These are phyloP conservation scores for Candida taoyuanica DNA, from an alignment of 805 yeast species.

Conservation along the genomic window DNA sequence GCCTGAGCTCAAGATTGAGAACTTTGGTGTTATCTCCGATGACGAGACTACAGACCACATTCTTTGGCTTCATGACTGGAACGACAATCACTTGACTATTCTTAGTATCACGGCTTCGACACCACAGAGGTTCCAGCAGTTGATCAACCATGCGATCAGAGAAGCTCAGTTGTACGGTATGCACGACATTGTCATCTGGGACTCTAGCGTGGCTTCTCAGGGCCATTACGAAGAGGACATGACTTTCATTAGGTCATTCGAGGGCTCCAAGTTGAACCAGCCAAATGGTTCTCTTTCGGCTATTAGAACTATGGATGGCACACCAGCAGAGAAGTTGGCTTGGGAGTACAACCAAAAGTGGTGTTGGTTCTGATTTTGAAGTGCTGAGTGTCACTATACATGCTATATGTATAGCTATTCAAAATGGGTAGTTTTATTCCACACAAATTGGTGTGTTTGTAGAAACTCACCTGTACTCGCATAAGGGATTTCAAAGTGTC, in stretches of 20 bases:
- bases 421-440: too few species aligned
- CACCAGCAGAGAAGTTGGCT: conserved; percentile 15
- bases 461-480: too few species aligned
- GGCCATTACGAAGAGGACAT: conserved; percentile 2
- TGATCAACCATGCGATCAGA: conserved; percentile 30
- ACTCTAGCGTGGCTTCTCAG: conserved; percentile 25
- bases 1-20: conserved; percentile 12
- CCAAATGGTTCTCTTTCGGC: conserved; percentile 37
- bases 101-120: conserved; percentile 13
- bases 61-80: conserved; percentile 44
- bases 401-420: too few species aligned
- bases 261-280: conserved; percentile 24
- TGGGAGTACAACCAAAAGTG: conserved; percentile 46
- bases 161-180: conserved; percentile 31
- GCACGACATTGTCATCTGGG: conserved; percentile 36
- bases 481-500: too few species aligned
- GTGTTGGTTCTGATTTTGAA: conserved; percentile 46
- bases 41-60: conserved; percentile 30
- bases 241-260: conserved; percentile 8
- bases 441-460: too few species aligned
- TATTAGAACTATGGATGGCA: conserved; percentile 29
- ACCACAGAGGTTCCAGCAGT: conserved; percentile 23
- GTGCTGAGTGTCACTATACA: too few species aligned
- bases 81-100: conserved; percentile 27
- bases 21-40: conserved; percentile 29